Conservation (phyloP, 495 filamentous ascomycete genomes). For the Aspergillus homomorphus region DNA sequence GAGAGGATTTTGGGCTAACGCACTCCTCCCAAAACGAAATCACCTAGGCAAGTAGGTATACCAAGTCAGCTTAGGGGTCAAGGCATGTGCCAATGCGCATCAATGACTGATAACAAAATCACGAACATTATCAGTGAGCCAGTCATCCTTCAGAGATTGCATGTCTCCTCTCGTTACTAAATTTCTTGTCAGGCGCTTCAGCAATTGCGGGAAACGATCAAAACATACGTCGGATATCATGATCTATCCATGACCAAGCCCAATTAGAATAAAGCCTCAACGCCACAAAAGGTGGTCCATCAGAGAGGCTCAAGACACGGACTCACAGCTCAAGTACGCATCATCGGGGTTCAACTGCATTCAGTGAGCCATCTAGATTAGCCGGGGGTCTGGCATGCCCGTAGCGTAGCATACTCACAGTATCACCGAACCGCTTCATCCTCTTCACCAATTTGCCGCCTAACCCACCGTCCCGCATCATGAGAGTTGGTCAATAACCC, state of each 20-base stretch:
- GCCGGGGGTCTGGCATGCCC: background rate
- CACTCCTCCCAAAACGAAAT: constrained; percentile 99
- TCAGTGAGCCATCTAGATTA: constrained; percentile 5
- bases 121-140: constrained; percentile 96
- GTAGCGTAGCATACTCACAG: constrained; percentile 24
- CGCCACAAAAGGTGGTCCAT: background rate
- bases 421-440: constrained; percentile 44
- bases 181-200: background rate
- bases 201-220: background rate
- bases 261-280: constrained; percentile 14
- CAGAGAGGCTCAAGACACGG: background rate
- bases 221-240: constrained; percentile 66
- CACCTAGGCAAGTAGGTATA: constrained; percentile 31
- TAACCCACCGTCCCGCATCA: constrained; percentile 41
- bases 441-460: constrained; percentile 40
- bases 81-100: background rate
- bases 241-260: constrained; percentile 42
- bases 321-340: constrained; percentile 70
- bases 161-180: constrained; percentile 82
- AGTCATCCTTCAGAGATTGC: constrained; percentile 83
- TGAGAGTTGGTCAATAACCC: constrained; percentile 9
- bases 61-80: constrained; percentile 7
- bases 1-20: constrained; percentile 25
- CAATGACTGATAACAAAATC: background rate
- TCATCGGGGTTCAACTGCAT: constrained; percentile 64